Evolutionary conservation across 179 eudicot species (phyloP), one percentile per base, ranked within the genome.

Genomic region (Dionaea muscipula): DNA sequence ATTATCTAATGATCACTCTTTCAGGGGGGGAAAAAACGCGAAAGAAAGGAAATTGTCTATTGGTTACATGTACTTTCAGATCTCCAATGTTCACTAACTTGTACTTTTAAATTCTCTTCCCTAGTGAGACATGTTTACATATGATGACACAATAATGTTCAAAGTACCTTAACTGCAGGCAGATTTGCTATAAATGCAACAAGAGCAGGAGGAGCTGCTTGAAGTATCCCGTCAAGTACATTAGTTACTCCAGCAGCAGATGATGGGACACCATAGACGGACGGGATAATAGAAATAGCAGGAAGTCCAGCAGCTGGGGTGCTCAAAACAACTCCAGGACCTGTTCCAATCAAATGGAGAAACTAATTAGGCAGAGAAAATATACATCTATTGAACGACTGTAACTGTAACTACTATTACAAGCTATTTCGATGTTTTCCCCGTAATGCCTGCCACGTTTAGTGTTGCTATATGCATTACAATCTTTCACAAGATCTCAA

Each of bases 121-220:
- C n/a, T n/a, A n/a, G n/a, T 15, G 15, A n/a, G 3, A 2, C 1
- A 18, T 3, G 3, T 5, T 17, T 18, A 18, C 11, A n/a, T 43
- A 17, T 3, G 17, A 43, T n/a, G 8, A 4, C 8, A 7, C 7
- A 17, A 10, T 43, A 15, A 43, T n/a, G 17, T 55, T 24, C 22
- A 22, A 15, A 26, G 2, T 56, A 90, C 97, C 97, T 57, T 86
- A 58, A 87, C 78, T 45, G 72, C 65, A 57, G 97, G 97, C 71
- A 90, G 72, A 77, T 63, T 78, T 36, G 88, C 72, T 59, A 82
- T 72, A 60, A 90, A 90, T 53, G 85, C 72, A 19, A 69, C 74
- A 55, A 90, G 72, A 37, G 85, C 69, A 54, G 95, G 95, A 2
- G 91, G 85, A 65, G 84, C 71, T 39, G 70, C 77, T 74, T 82